phyloP scores from a whole-genome alignment of 2,329 filamentous ascomycete genomes.

The Ilyonectria sp. region DNA sequence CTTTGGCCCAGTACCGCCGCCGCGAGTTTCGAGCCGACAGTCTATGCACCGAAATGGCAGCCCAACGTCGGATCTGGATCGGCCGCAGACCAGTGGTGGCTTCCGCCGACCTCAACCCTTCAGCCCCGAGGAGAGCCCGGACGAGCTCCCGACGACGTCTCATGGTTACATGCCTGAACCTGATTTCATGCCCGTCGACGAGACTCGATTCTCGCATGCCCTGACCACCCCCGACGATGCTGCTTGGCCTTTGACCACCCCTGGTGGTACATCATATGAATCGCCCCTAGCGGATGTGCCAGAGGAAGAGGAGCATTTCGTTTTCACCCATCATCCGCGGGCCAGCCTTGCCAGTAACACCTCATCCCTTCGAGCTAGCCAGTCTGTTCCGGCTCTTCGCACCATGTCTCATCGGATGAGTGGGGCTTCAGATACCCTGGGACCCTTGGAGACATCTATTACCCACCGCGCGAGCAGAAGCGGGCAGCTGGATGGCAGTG shows the following conservation, averaged over 20 bases:
- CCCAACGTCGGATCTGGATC: constrained; percentile 55
- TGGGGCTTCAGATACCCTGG: constrained; percentile 68
- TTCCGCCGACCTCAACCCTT: constrained; percentile 64
- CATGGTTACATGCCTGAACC: constrained; percentile 33
- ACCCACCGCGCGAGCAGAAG: constrained; percentile 49
- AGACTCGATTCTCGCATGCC: constrained; percentile 54
- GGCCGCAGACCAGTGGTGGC: constrained; percentile 61
- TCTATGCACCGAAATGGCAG: constrained; percentile 63
- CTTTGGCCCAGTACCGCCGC: constrained; percentile 63
- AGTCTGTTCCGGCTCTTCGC: constrained; percentile 70
- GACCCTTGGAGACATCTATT: constrained; percentile 58
- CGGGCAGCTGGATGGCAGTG: constrained; percentile 34
- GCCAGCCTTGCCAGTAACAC: constrained; percentile 63
- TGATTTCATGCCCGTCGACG: constrained; percentile 28
- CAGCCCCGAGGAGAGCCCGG: constrained; percentile 45
- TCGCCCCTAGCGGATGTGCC: constrained; percentile 71
- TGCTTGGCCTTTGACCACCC: constrained; percentile 58
- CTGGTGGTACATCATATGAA: constrained; percentile 53
- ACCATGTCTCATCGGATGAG: constrained; percentile 61
- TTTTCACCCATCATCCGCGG: constrained; percentile 56
- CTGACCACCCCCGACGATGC: constrained; percentile 59
- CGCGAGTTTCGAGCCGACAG: constrained; percentile 69
- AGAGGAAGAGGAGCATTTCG: constrained; percentile 72
- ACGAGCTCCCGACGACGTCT: constrained; percentile 37
- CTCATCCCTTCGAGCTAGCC: constrained; percentile 68